Conservation (phyloP, 2,329 filamentous ascomycete species). For the Cytospora paraplurivora region DNA sequence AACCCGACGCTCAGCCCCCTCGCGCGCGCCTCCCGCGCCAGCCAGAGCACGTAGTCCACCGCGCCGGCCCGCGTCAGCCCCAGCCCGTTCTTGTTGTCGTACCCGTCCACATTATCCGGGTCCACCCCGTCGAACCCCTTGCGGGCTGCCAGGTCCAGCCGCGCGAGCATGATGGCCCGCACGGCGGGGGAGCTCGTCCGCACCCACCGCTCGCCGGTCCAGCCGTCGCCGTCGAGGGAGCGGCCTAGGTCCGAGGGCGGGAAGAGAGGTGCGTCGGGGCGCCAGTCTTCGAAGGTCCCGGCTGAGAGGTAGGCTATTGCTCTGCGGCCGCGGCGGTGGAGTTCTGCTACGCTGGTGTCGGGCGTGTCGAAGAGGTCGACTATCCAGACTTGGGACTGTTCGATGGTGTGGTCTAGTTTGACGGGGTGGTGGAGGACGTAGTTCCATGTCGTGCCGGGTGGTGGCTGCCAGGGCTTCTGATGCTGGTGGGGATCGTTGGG, state of each 20-base stretch:
- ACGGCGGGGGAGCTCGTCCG: slow-evolving; percentile 51
- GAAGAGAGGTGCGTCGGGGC: slow-evolving; percentile 53
- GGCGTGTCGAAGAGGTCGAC: slow-evolving; percentile 28
- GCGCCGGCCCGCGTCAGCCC: slow-evolving; percentile 50
- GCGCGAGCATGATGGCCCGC: slow-evolving; percentile 53
- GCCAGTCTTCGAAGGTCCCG: slow-evolving; percentile 59
- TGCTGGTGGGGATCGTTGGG: background rate
- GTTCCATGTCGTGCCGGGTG: slow-evolving; percentile 23
- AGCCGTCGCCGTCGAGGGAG: slow-evolving; percentile 47
- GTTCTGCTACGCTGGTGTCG: slow-evolving; percentile 40
- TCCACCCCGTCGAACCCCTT: slow-evolving; percentile 62
- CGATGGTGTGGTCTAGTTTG: slow-evolving; percentile 20
- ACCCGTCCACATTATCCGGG: slow-evolving; percentile 61
- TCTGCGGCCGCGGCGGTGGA: slow-evolving; percentile 52
- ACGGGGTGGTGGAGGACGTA: slow-evolving; percentile 28
- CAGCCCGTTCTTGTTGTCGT: slow-evolving; percentile 56
- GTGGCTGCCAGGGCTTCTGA: slow-evolving; percentile 22
- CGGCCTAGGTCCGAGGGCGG: slow-evolving; percentile 50
- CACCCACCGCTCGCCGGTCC: slow-evolving; percentile 61
- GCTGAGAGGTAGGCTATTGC: slow-evolving; percentile 67
- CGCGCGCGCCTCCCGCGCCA: slow-evolving; percentile 48
- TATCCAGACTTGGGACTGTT: slow-evolving; percentile 24
- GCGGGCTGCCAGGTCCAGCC: slow-evolving; percentile 51
- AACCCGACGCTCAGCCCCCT: slow-evolving; percentile 54
- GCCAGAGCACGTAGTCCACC: slow-evolving; percentile 52